Base-by-base conservation (phyloP, 352 stramenopile species). In the Pythium vanterpoolii region DNA sequence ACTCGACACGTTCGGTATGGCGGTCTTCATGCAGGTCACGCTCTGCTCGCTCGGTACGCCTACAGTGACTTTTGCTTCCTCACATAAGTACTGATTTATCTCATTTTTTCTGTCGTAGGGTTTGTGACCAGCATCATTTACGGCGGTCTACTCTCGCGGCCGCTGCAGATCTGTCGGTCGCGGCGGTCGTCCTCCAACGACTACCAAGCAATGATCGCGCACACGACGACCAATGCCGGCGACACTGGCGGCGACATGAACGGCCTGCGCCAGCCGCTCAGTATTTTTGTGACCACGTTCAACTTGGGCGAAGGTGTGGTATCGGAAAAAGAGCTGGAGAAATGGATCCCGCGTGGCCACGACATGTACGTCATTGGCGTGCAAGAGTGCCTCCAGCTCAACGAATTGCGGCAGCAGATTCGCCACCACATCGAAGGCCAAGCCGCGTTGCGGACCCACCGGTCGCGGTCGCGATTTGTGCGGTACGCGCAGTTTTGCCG, bases 351-450 rank as follows among this genome's bases (percentile, higher is more conserved):
- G 6, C 60, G 56, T 11, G 87, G 85, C 26, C 66, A 90, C 40
- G 86, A 96, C 43, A 71, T 96, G 33, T 96, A 96, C 61, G 82
- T 91, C 28, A 90, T 96, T 57, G 87, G 83, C 4, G 69, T 96
- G 5, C 86, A 96, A 52, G 89, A 97, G 56, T 97, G 89, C 68
- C 74, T 96, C 11, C 69, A 91, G 60, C 62, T 96, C 27, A 62
- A 67, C 16, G 81, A 86, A 33, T 76, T 91, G 23, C 74, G 84
- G 0, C 68, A 71, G 7, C 68, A 80, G 21, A 77, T 96, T 30
- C 71, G 57, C 10, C 68, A 80, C 36, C 75, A 95, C 48, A 74
- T 93, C 50, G 78, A 90, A 52, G 69, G 70, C n/a, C 71, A 69
- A 16, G 44, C 46, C n/a, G 66, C 56, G 19, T 53, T 54, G 45